Base-by-base conservation (phyloP, 2,329 filamentous ascomycete genomes). In the Aspergillus luchuensis region DNA sequence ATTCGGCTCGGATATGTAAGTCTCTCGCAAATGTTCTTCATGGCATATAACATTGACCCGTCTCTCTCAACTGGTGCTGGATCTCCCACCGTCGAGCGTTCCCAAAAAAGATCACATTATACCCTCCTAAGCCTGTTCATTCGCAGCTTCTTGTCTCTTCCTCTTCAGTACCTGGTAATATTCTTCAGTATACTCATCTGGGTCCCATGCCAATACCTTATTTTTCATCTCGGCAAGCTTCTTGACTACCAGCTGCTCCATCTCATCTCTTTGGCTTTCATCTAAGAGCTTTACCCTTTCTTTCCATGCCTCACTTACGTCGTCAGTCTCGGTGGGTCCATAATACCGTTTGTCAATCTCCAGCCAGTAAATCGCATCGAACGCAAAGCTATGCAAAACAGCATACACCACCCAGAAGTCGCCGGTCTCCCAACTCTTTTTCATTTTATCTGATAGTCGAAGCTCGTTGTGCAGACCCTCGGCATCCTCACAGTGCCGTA, bases 61-160 rank as follows among this genome's bases (percentile, higher is more conserved):
- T 23, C 23, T 30, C 1, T 30, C 1, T 30, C 28, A 4, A 30
- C 8, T 0, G 28, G 28, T 2, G 28, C 1, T 11, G 28, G 28
- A 11, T 2, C 8, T 11, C 0, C 0, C 28, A 11, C 0, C 25
- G 7, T 28, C 7, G 25, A 28, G 0, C 7, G 25, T 28, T 28
- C 25, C 1, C 7, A 28, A 0, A 28, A 3, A 8, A 1, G 0
- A 2, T 28, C 7, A 28, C 7, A 28, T 8, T 1, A 3, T 0
- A 28, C 7, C 2, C 25, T 28, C 7, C 7, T 8, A 28, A 28
- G 7, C 25, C 25, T 28, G 25, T 28, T 8, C 25, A 28, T 7
- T 8, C 25, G 7, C 25, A 1, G 11, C 28, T 36, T 36, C 5
- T 6, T 6, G 4, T 36, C 1, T 15, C 33, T 13, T 15, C 33